Base-by-base conservation (phyloP, 768 basidiomycete genomes). In the Pisolithus marmoratus region DNA sequence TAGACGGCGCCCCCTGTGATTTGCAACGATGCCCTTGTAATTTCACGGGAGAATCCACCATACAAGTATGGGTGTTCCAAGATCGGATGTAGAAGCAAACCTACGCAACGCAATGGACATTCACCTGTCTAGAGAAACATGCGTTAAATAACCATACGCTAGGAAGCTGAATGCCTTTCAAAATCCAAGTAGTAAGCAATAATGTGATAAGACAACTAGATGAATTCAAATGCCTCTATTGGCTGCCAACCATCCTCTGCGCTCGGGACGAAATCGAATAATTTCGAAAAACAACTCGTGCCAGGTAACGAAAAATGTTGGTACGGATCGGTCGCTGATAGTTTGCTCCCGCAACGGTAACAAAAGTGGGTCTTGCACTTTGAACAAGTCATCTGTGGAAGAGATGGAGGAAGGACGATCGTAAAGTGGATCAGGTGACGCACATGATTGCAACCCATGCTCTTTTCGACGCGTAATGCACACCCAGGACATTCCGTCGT, bases 371-470 rank as follows among this genome's bases (percentile, higher is more conserved):
- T 74, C 26, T 68, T 60, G 67, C 90, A 93, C 57, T 81, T 84
- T n/a, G 73, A 68, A 60, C 86, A 91, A 6, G 80, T 86, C 87
- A 90, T 90, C 87, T 89, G 54, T 36, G 42, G 23, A 46, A 29
- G 6, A 41, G 27, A 48, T 11, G 29, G 41, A 14, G 29, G 41
- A 19, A 48, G 2, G 26, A 44, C 3, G 31, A 19, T 40, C 38
- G n/a, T 40, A 40, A 9, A n/a, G n/a, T 8, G 11, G 46, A 31
- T 38, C 31, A n/a, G 8, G 47, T 44, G 38, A 72, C 84, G 55
- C 71, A 92, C 91, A 70, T 95, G 93, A 67, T 94, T 94, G 70
- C 93, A 95, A 2, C 92, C 92, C 53, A 76, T 58, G 17, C 75
- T 79, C 69, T 90, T 90, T 70, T 90, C 86, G 11, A 93, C 85